Conservation (phyloP, 2,329 filamentous ascomycete genomes). For the Penicillium digitatum region DNA sequence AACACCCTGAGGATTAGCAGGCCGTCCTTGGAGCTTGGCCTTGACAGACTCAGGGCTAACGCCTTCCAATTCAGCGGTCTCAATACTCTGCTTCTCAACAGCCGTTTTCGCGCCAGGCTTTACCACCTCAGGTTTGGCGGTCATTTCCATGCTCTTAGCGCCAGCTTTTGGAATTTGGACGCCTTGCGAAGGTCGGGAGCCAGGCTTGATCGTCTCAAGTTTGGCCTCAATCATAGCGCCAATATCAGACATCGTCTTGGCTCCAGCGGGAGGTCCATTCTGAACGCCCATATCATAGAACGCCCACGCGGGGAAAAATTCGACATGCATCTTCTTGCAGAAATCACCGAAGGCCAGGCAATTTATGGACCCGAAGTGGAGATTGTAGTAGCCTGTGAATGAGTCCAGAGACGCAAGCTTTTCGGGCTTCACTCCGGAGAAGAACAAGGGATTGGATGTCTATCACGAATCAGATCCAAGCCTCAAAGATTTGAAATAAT, state of each 20-base stretch:
- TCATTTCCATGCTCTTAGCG: constrained; percentile 50
- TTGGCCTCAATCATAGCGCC: constrained; percentile 69
- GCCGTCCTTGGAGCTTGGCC: constrained; percentile 51
- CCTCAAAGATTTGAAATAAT: constrained; percentile 3
- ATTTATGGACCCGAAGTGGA: constrained; percentile 81
- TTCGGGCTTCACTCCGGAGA: constrained; percentile 48
- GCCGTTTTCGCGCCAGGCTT: constrained; percentile 40
- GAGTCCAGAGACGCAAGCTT: constrained; percentile 55
- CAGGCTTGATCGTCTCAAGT: constrained; percentile 74
- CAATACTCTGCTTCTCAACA: constrained; percentile 34
- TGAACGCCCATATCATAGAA: constrained; percentile 76
- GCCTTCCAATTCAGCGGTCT: constrained; percentile 31
- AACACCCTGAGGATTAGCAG: constrained; percentile 69
- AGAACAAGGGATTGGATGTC: constrained; percentile 69
- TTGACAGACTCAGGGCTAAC: constrained; percentile 42
- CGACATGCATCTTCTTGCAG: constrained; percentile 65
- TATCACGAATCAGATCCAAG: constrained; percentile 39
- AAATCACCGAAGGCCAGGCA: constrained; percentile 78
- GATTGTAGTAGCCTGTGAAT: constrained; percentile 81
- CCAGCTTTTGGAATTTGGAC: constrained; percentile 69
- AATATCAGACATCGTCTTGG: constrained; percentile 63
- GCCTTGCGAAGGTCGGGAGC: constrained; percentile 66
- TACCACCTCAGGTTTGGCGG: constrained; percentile 38
- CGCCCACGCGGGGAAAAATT: constrained; percentile 69
- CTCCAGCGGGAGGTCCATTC: constrained; percentile 61